Evolutionary conservation across 768 basidiomycete species (phyloP).

Genomic region (Russula vinacea): DNA sequence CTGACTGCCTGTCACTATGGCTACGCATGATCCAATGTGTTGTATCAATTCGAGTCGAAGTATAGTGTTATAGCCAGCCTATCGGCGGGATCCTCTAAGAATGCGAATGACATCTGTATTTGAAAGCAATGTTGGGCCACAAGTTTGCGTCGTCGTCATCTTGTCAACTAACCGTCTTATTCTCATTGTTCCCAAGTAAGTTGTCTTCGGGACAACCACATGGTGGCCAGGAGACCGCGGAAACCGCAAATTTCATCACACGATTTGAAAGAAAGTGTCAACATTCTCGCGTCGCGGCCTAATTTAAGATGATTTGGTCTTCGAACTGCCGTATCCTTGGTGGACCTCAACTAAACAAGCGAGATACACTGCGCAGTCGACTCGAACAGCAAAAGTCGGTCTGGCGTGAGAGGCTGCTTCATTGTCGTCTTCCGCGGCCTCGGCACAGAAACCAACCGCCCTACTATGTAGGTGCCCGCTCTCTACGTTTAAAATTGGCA

Average conservation of each 20-base stretch:
- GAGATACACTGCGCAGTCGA: not conserved
- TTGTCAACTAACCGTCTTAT: too few relatives aligned
- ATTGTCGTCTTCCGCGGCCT: not conserved
- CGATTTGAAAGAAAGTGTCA: not conserved
- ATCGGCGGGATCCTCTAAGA: not conserved
- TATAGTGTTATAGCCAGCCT: constrained; percentile 5
- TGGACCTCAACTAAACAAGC: not conserved
- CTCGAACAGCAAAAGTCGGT: not conserved
- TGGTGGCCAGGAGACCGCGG: not conserved
- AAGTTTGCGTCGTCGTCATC: not conserved
- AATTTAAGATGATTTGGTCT: not conserved
- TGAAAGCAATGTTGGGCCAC: not conserved
- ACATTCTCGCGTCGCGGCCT: not conserved
- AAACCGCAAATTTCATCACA: not conserved
- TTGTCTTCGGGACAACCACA: not conserved
- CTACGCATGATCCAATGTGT: not conserved
- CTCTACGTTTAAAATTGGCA: not conserved
- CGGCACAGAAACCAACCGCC: not conserved
- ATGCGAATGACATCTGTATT: not conserved
- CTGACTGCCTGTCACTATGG: constrained; percentile 7
- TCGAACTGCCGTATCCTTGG: not conserved
- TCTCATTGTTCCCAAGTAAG: not conserved
- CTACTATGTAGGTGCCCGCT: too few relatives aligned
- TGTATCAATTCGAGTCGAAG: constrained; percentile 11
- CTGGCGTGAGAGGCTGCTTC: not conserved